phyloP scores from a whole-genome alignment of 352 stramenopile species.

The Globisporangium paddicum region DNA sequence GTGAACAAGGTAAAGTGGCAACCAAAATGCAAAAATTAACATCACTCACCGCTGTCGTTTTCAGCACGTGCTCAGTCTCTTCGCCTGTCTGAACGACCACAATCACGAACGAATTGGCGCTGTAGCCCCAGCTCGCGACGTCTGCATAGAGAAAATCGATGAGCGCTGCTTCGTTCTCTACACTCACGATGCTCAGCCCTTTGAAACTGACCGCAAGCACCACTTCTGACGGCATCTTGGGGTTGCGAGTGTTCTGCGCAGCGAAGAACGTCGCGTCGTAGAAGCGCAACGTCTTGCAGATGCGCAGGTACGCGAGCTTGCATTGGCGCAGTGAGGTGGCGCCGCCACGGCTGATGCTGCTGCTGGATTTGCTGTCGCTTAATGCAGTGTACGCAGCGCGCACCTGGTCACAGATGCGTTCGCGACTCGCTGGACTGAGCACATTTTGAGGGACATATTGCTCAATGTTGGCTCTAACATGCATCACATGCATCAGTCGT shows the following conservation, averaged over 20 bases:
- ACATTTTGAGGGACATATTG: constrained; percentile 31
- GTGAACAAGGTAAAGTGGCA: not conserved
- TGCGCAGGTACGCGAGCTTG: constrained; percentile 52
- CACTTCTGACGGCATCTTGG: constrained; percentile 40
- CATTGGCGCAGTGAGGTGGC: constrained; percentile 29
- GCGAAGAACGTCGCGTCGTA: constrained; percentile 74
- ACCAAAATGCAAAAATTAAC: not conserved
- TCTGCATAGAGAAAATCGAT: constrained; percentile 60
- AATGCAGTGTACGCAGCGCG: constrained; percentile 32
- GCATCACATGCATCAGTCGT: not conserved
- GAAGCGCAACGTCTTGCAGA: constrained; percentile 54
- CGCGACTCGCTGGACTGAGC: constrained; percentile 41
- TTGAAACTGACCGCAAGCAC: constrained; percentile 64
- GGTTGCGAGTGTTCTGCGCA: constrained; percentile 43
- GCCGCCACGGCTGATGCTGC: not conserved
- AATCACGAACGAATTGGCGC: constrained; percentile 75
- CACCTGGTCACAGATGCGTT: constrained; percentile 25
- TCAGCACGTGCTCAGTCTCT: constrained; percentile 47
- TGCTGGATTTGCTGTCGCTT: not conserved
- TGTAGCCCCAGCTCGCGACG: constrained; percentile 79
- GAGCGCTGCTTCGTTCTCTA: constrained; percentile 53
- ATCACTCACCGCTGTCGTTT: constrained; percentile 30
- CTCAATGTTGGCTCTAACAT: constrained; percentile 18
- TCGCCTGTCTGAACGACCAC: constrained; percentile 30
- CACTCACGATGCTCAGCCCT: constrained; percentile 54